Percentiles rank a stretch among this genome's conserved stretches.
phyloP scores from a whole-genome alignment of 495 filamentous ascomycete species.

The Endocarpon pusillum region DNA sequence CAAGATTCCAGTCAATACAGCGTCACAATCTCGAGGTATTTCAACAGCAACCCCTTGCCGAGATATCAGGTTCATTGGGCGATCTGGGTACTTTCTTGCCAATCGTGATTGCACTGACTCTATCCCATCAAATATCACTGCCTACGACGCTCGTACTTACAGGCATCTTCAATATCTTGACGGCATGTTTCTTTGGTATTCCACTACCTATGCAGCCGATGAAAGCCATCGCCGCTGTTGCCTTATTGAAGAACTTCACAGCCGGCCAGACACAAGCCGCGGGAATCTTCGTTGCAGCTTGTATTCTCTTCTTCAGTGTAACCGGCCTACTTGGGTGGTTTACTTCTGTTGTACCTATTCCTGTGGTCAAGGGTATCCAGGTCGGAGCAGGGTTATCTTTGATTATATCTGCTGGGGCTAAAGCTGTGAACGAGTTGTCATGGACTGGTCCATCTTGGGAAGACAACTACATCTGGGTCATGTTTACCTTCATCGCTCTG shows the following conservation, averaged over 20 bases:
- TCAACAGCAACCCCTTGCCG: slow-evolving; percentile 42
- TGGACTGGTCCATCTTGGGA: slow-evolving; percentile 41
- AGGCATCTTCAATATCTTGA: slow-evolving; percentile 69
- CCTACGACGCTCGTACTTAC: slow-evolving; percentile 75
- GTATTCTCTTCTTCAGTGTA: slow-evolving; percentile 57
- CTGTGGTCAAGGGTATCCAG: slow-evolving; percentile 87
- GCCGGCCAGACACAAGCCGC: slow-evolving; percentile 56
- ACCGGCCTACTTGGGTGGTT: slow-evolving; percentile 60
- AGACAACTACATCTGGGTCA: slow-evolving; percentile 59
- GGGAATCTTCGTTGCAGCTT: slow-evolving; percentile 54
- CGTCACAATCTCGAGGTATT: slow-evolving; percentile 30
- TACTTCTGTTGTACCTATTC: slow-evolving; percentile 54
- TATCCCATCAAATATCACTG: slow-evolving; percentile 59
- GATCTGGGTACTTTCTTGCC: slow-evolving; percentile 86
- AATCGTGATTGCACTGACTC: slow-evolving; percentile 64
- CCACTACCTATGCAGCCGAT: slow-evolving; percentile 77
- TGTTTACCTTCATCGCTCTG: slow-evolving; percentile 51
- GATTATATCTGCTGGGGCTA: slow-evolving; percentile 51
- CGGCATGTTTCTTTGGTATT: slow-evolving; percentile 67
- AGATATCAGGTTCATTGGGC: slow-evolving; percentile 80
- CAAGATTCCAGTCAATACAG: slow-evolving; percentile 19
- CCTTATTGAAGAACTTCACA: slow-evolving; percentile 49
- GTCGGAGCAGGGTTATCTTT: slow-evolving; percentile 75
- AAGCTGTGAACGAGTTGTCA: slow-evolving; percentile 39
- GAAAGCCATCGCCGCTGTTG: slow-evolving; percentile 83